A percentile compares a stretch with the other conserved stretches of the same genome.
Evolutionary conservation across 192 early-diverging fungal genomes (phyloP).

Genomic region (Coemansia sp.): DNA sequence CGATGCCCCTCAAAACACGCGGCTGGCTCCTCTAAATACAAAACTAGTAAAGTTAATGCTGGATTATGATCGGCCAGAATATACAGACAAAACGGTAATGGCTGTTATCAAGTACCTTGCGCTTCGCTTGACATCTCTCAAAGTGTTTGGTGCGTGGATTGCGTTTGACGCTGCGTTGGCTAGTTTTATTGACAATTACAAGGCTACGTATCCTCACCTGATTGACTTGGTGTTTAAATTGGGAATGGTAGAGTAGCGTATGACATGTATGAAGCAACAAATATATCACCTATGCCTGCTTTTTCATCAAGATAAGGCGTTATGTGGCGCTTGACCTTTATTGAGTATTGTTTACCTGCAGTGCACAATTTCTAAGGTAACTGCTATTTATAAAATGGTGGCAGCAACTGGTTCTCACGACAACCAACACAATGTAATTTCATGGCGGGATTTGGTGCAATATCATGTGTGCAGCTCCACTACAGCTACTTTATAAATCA

Average conservation of each 20-base stretch:
- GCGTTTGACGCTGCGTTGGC: slow-evolving; percentile 3
- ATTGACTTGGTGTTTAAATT: slow-evolving; percentile 4
- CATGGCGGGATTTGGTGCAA: neutral
- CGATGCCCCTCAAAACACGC: neutral
- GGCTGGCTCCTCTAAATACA: slow-evolving; percentile 6
- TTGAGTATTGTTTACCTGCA: neutral
- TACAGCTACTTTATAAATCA: too few relatives aligned
- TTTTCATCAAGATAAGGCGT: neutral
- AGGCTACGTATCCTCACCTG: slow-evolving; percentile 3
- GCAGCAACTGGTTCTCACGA: neutral
- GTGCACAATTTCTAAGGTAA: slow-evolving; percentile 1
- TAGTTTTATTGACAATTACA: slow-evolving; percentile 10
- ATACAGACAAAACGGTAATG: neutral
- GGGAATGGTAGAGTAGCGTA: neutral
- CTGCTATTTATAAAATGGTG: neutral
- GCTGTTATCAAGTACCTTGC: slow-evolving; percentile 12
- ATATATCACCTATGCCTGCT: too few relatives aligned
- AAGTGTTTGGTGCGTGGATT: slow-evolving; percentile 10
- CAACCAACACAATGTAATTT: too few relatives aligned
- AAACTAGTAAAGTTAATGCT: slow-evolving; percentile 6
- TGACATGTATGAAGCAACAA: too few relatives aligned
- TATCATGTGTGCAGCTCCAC: neutral
- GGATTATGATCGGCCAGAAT: neutral
- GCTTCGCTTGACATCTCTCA: slow-evolving; percentile 3
- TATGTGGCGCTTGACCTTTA: neutral